phyloP scores from a whole-genome alignment of 2,329 filamentous ascomycete species.

The Fusarium veterinarium region DNA sequence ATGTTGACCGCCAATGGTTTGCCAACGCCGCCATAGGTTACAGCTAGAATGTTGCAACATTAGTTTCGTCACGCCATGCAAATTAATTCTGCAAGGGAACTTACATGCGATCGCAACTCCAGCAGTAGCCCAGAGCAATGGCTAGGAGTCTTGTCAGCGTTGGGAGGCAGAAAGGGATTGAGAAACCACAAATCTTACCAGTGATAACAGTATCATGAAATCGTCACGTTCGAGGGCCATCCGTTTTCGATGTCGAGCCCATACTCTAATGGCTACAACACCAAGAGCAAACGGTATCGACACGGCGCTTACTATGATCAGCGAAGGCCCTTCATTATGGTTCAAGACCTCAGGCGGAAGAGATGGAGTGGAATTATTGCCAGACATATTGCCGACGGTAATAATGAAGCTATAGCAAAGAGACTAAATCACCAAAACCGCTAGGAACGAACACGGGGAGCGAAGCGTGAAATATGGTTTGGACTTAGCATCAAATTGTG shows the following conservation, averaged over 20 bases:
- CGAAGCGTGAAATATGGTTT: neutral
- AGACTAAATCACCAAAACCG: rapidly evolving
- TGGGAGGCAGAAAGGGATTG: rapidly evolving
- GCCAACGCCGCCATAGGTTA: neutral
- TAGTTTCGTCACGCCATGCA: rapidly evolving
- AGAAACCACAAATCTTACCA: neutral
- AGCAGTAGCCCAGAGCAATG: neutral
- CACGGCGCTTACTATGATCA: neutral
- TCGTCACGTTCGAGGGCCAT: neutral
- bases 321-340: neutral
- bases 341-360: neutral
- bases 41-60: neutral
- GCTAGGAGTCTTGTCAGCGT: neutral
- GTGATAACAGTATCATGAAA: neutral
- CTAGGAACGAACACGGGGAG: neutral
- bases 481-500: rapidly evolving
- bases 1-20: constrained; percentile 10
- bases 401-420: rapidly evolving
- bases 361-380: neutral
- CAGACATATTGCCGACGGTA: neutral
- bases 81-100: neutral
- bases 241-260: neutral
- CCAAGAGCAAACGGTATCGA: neutral
- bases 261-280: neutral
- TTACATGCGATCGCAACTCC: neutral